Evolutionary conservation across 768 basidiomycete species (phyloP).

Genomic region (Chalciporus pseudorubinellus): DNA sequence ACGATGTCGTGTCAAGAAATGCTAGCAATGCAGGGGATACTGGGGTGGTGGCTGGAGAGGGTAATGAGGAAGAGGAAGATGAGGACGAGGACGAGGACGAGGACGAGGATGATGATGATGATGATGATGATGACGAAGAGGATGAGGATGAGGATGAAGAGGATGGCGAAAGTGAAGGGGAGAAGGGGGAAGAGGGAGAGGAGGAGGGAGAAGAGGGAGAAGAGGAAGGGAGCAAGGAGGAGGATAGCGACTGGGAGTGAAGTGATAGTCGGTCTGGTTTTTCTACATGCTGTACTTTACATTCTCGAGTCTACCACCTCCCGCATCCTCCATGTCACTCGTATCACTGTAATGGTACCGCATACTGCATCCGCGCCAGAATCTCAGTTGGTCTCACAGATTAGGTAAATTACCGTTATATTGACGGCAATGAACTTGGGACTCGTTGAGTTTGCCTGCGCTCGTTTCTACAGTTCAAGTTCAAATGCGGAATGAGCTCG

Average conservation of each 20-base stretch:
- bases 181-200: constrained; percentile 28
- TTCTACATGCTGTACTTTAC: constrained; percentile 20
- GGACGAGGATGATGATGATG: constrained; percentile 26
- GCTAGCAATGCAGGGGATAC: constrained; percentile 41
- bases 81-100: constrained; percentile 33
- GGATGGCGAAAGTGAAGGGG: constrained; percentile 27
- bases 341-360: too few relatives aligned
- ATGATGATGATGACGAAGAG: constrained; percentile 27
- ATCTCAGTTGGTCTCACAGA: neutral
- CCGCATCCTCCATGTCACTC: too few relatives aligned
- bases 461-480: constrained; percentile 3
- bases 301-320: neutral
- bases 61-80: constrained; percentile 26
- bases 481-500: constrained; percentile 28
- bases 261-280: neutral
- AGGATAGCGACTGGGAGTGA: constrained; percentile 62
- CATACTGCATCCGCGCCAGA: neutral
- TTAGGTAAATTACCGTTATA: constrained; percentile 7
- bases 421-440: constrained; percentile 13
- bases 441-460: neutral
- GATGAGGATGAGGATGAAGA: constrained; percentile 30
- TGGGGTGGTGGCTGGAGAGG: constrained; percentile 27
- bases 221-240: constrained; percentile 9
- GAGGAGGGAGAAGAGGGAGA: constrained; percentile 31
- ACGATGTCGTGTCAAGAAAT: constrained; percentile 61